Conservation (phyloP, 805 yeast species). For the Lipomyces lipofer region DNA sequence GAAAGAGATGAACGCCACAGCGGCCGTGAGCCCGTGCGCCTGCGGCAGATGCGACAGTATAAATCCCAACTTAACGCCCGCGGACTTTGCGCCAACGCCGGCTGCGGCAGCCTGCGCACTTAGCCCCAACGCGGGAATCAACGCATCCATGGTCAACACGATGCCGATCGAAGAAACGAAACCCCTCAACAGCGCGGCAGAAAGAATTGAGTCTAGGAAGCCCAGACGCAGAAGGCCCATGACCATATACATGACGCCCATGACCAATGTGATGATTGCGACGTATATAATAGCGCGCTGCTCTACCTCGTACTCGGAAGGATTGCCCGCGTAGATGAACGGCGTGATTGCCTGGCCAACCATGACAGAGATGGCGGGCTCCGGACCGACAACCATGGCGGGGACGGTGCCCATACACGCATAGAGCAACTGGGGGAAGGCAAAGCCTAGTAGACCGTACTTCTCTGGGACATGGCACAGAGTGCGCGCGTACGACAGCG, state of each 20-base stretch:
- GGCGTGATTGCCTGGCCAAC: conserved; percentile 76
- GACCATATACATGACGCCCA: conserved; percentile 70
- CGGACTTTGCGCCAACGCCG: conserved; percentile 62
- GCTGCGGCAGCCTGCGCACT: conserved; percentile 47
- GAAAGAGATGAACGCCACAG: conserved; percentile 59
- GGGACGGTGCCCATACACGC: conserved; percentile 83
- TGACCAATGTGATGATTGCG: conserved; percentile 66
- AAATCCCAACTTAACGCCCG: conserved; percentile 67
- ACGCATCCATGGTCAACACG: conserved; percentile 76
- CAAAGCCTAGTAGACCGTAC: conserved; percentile 74
- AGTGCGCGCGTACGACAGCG: conserved; percentile 79
- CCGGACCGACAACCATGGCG: conserved; percentile 87
- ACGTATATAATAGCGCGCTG: conserved; percentile 40
- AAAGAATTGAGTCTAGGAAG: conserved; percentile 74
- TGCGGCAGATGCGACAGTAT: conserved; percentile 49
- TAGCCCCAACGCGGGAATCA: conserved; percentile 72
- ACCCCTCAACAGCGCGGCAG: conserved; percentile 75
- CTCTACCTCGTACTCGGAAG: conserved; percentile 23
- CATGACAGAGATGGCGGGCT: conserved; percentile 80
- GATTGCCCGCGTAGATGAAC: conserved; percentile 46
- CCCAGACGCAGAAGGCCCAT: conserved; percentile 85
- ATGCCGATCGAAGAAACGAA: conserved; percentile 84
- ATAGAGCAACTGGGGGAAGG: conserved; percentile 76
- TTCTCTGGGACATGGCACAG: conserved; percentile 81
- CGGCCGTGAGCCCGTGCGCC: conserved; percentile 60